These are phyloP conservation scores for Monosporascus sp. DNA, from an alignment of 2,329 filamentous ascomycete species.

Conservation along the genomic window DNA sequence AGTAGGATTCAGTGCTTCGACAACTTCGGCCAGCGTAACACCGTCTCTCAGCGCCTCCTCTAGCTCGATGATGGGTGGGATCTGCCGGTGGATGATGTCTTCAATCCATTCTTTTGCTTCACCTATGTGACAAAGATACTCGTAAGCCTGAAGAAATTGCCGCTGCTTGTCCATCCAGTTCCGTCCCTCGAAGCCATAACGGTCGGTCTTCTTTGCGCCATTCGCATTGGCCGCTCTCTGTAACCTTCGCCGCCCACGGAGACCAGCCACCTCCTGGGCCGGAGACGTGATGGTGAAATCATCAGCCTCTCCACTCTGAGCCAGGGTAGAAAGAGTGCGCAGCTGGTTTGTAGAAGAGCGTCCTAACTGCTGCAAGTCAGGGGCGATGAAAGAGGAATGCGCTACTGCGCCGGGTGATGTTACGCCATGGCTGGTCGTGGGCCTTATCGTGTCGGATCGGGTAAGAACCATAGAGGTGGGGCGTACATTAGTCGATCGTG, in stretches of 20 bases:
- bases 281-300: constrained; percentile 76
- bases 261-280: constrained; percentile 79
- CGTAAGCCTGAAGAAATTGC: constrained; percentile 93
- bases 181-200: constrained; percentile 70
- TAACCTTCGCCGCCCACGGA: constrained; percentile 77
- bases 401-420: constrained; percentile 29
- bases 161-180: constrained; percentile 99
- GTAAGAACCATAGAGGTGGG: constrained; percentile 59
- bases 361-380: constrained; percentile 76
- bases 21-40: constrained; percentile 89
- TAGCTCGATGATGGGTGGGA: constrained; percentile 88
- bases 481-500: constrained; percentile 29
- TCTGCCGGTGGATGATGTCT: constrained; percentile 35
- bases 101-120: constrained; percentile 99
- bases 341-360: constrained; percentile 88
- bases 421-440: constrained; percentile 26
- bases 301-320: constrained; percentile 67
- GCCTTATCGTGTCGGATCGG: constrained; percentile 47
- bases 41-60: constrained; percentile 91
- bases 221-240: constrained; percentile 62
- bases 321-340: constrained; percentile 77
- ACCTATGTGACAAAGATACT: constrained; percentile 97
- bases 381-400: constrained; percentile 50
- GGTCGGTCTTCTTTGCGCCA: constrained; percentile 40
- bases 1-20: constrained; percentile 79